Conservation (phyloP, 768 basidiomycete genomes). For the Lactifluus pinguis region DNA sequence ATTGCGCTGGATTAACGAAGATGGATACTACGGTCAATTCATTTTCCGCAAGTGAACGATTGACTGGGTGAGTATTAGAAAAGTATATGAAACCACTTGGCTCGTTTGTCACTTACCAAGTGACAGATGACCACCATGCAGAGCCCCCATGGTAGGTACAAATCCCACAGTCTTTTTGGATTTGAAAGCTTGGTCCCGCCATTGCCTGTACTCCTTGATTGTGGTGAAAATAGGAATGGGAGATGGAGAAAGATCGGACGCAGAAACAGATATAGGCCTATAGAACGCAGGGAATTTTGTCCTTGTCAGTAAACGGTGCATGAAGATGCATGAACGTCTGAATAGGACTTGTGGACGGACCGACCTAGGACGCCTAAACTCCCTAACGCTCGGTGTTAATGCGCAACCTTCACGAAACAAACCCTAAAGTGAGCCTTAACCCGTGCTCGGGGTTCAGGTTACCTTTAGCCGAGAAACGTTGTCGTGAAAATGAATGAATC, state of each 20-base stretch:
- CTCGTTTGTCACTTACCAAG: constrained; percentile 50
- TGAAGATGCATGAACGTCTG: neutral
- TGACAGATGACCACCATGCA: constrained; percentile 88
- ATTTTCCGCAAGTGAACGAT: constrained; percentile 64
- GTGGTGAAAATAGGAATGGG: constrained; percentile 46
- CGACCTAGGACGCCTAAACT: too few species aligned
- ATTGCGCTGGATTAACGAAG: constrained; percentile 97
- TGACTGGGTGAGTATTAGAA: constrained; percentile 40
- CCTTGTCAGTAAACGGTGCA: neutral
- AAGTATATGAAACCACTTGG: neutral
- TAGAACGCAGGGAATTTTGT: neutral
- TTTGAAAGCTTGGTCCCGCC: constrained; percentile 59
- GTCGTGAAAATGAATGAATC: too few species aligned
- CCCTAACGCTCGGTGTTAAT: too few species aligned
- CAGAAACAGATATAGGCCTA: neutral
- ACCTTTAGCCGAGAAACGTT: too few species aligned
- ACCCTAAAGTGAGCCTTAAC: neutral
- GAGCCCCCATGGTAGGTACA: constrained; percentile 97
- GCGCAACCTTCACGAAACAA: neutral
- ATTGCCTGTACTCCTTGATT: constrained; percentile 54
- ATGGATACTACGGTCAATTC: constrained; percentile 88
- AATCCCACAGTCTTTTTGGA: constrained; percentile 69
- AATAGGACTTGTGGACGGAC: neutral
- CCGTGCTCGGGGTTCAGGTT: neutral
- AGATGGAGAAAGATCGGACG: constrained; percentile 23